phyloP scores from a whole-genome alignment of 2,329 filamentous ascomycete genomes.

The Ophioceras dolichostomum region DNA sequence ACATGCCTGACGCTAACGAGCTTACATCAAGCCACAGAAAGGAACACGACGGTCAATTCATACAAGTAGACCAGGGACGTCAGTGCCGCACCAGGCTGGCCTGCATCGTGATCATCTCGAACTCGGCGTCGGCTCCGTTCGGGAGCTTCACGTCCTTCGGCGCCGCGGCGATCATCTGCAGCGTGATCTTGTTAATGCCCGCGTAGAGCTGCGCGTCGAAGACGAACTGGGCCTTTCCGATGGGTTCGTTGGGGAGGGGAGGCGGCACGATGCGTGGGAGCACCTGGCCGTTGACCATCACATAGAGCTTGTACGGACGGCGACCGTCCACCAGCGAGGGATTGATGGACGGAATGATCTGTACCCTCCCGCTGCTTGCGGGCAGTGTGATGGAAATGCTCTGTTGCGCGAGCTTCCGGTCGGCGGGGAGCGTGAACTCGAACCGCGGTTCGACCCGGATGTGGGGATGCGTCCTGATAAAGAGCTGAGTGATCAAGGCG shows the following conservation, averaged over 20 bases:
- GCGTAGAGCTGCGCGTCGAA: slow-evolving; percentile 63
- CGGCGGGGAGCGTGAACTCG: slow-evolving; percentile 51
- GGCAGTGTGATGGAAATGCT: slow-evolving; percentile 62
- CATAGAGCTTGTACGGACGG: slow-evolving; percentile 66
- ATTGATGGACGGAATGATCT: slow-evolving; percentile 56
- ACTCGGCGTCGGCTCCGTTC: slow-evolving; percentile 52
- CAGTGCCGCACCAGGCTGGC: slow-evolving; percentile 45
- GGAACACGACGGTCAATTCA: no score
- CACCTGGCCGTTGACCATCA: slow-evolving; percentile 55
- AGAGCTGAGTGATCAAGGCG: slow-evolving; percentile 56
- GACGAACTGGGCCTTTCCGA: slow-evolving; percentile 46
- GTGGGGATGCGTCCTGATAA: slow-evolving; percentile 54
- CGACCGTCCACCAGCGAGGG: slow-evolving; percentile 43
- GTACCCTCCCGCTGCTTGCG: slow-evolving; percentile 54
- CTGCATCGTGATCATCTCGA: slow-evolving; percentile 69
- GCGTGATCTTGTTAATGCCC: slow-evolving; percentile 66
- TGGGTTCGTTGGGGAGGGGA: slow-evolving; percentile 36
- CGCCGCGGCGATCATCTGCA: slow-evolving; percentile 64
- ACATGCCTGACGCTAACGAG: no score
- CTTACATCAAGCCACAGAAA: no score
- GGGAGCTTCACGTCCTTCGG: slow-evolving; percentile 44
- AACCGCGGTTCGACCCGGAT: slow-evolving; percentile 46
- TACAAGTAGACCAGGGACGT: no score
- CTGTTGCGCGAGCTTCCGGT: slow-evolving; percentile 54
- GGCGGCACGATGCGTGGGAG: slow-evolving; percentile 33